phyloP scores from a whole-genome alignment of 768 basidiomycete species.

The Lactarius hengduanensis region DNA sequence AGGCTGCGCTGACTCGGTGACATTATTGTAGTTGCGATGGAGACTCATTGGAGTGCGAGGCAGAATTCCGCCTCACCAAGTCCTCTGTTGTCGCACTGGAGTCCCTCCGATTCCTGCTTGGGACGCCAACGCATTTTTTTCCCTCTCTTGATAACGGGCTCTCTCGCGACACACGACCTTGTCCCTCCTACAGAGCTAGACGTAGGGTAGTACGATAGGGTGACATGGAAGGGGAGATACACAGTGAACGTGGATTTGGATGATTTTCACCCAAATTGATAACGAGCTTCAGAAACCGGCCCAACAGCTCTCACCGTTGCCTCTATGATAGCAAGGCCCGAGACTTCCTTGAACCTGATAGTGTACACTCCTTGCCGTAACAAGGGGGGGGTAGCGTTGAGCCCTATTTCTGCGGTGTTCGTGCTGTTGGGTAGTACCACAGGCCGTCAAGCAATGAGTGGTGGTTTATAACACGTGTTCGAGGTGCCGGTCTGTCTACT shows the following conservation, averaged over 20 bases:
- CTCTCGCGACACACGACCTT: too few species aligned
- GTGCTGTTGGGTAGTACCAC: slow-evolving; percentile 89
- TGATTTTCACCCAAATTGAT: too few species aligned
- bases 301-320: slow-evolving; percentile 49
- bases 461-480: slow-evolving; percentile 60
- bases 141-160: too few species aligned
- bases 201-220: too few species aligned
- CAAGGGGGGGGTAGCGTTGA: slow-evolving; percentile 59
- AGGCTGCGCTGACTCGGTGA: neutral
- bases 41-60: too few species aligned
- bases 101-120: too few species aligned
- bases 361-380: slow-evolving; percentile 88
- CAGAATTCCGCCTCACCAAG: neutral
- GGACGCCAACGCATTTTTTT: too few species aligned
- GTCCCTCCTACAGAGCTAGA: too few species aligned
- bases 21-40: neutral
- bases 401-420: slow-evolving; percentile 72
- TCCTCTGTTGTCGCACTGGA: too few species aligned
- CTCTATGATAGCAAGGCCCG: slow-evolving; percentile 58
- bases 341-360: slow-evolving; percentile 89
- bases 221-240: too few species aligned
- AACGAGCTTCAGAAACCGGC: slow-evolving; percentile 71
- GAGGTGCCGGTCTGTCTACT: slow-evolving; percentile 94
- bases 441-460: slow-evolving; percentile 87
- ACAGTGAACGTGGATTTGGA: too few species aligned